These are phyloP conservation scores for Sporothrix pseudoabietina DNA, from an alignment of 2,329 filamentous ascomycete genomes.

Conservation along the genomic window DNA sequence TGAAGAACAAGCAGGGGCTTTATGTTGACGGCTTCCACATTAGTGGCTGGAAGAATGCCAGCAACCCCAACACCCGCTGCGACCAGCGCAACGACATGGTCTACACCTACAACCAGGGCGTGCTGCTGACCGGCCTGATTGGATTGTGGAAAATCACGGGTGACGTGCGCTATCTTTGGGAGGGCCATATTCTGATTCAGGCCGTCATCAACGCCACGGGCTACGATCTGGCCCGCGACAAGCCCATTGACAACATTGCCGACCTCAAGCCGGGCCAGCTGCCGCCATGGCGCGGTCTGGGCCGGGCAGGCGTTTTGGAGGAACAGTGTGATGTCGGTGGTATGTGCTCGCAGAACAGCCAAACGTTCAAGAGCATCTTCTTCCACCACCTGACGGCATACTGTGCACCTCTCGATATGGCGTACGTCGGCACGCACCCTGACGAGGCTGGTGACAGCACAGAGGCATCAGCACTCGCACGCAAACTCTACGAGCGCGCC, in stretches of 20 bases:
- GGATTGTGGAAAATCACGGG: conserved; percentile 80
- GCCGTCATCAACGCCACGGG: conserved; percentile 78
- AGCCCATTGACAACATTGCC: conserved; percentile 47
- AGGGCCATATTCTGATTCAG: conserved; percentile 76
- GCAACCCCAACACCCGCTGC: conserved; percentile 69
- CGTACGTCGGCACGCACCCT: conserved; percentile 36
- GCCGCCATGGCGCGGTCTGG: conserved; percentile 71
- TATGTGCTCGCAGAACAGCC: conserved; percentile 77
- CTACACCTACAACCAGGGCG: conserved; percentile 95
- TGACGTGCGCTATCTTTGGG: conserved; percentile 68
- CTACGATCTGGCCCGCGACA: conserved; percentile 58
- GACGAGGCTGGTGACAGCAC: background rate
- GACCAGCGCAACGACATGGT: conserved; percentile 84
- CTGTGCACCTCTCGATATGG: conserved; percentile 62
- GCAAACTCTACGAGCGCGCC: conserved; percentile 16
- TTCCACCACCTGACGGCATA: conserved; percentile 85
- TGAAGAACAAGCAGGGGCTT: conserved; percentile 74
- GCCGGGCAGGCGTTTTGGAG: conserved; percentile 77
- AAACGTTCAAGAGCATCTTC: conserved; percentile 94
- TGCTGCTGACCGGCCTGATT: conserved; percentile 78
- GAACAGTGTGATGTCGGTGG: conserved; percentile 77
- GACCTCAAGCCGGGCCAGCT: conserved; percentile 43
- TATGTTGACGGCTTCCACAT: conserved; percentile 92
- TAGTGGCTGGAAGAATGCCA: conserved; percentile 60
- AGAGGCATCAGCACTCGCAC: background rate